Evolutionary conservation across 2,329 filamentous ascomycete genomes (phyloP).

Genomic region (Alternaria longipes): DNA sequence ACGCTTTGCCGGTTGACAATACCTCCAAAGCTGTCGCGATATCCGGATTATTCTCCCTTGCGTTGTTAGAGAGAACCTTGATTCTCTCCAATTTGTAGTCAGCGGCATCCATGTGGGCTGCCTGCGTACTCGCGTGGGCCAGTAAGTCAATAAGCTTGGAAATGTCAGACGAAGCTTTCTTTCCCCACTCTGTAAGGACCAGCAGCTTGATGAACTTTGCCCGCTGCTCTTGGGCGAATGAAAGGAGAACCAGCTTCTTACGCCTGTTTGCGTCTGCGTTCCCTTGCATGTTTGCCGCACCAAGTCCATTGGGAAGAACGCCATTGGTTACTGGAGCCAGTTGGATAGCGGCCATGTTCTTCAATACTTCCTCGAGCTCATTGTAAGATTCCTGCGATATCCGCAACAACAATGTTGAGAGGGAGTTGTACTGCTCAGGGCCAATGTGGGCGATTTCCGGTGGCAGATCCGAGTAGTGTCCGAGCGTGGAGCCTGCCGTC

Average conservation of each 20-base stretch:
- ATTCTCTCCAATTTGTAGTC: conserved; percentile 71
- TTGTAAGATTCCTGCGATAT: conserved; percentile 86
- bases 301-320: conserved; percentile 51
- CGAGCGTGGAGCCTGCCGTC: conserved; percentile 15
- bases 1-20: conserved; percentile 78
- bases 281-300: conserved; percentile 42
- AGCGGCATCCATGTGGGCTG: conserved; percentile 48
- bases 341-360: conserved; percentile 74
- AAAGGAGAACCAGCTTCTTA: conserved; percentile 79
- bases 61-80: conserved; percentile 75
- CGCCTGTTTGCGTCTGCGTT: conserved; percentile 40
- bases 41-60: conserved; percentile 87
- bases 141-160: conserved; percentile 89
- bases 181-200: conserved; percentile 90
- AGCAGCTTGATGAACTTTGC: conserved; percentile 92
- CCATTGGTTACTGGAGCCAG: conserved; percentile 63
- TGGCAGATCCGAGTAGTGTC: conserved; percentile 49
- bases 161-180: conserved; percentile 70
- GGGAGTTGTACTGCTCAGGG: conserved; percentile 73
- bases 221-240: conserved; percentile 81
- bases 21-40: conserved; percentile 88
- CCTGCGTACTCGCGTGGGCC: conserved; percentile 67
- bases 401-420: conserved; percentile 78
- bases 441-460: conserved; percentile 74
- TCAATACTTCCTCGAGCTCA: conserved; percentile 74